A percentile compares a stretch with the other conserved stretches of the same genome.
These are phyloP conservation scores for Physocladia obscura DNA, from an alignment of 192 early-diverging fungal genomes.

Conservation along the genomic window DNA sequence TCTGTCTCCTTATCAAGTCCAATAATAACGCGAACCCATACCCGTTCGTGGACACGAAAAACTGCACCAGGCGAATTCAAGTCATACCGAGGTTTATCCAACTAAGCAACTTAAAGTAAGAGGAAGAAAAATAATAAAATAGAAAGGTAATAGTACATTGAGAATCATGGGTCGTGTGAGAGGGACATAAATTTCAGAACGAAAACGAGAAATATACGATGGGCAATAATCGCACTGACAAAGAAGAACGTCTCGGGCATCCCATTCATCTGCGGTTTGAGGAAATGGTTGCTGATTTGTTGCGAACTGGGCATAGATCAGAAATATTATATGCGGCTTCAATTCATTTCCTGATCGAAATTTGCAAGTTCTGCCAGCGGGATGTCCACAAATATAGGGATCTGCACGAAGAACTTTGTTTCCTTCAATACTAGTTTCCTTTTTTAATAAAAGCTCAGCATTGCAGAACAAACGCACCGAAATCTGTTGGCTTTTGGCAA, in stretches of 20 bases:
- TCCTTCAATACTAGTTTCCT: not conserved
- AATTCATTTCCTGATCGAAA: slow-evolving; percentile 24
- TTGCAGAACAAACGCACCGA: not conserved
- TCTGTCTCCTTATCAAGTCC: not conserved
- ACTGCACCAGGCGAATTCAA: not conserved
- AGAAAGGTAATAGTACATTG: not conserved
- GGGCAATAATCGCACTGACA: slow-evolving; percentile 18
- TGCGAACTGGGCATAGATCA: slow-evolving; percentile 2
- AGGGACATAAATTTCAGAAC: not conserved
- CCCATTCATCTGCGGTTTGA: not conserved
- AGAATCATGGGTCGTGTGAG: slow-evolving; percentile 20
- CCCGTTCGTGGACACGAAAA: slow-evolving; percentile 11
- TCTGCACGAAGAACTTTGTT: slow-evolving; percentile 2
- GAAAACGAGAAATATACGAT: not conserved
- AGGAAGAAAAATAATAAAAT: too few species aligned
- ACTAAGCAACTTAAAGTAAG: too few species aligned
- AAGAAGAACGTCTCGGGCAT: slow-evolving; percentile 10
- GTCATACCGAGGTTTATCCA: slow-evolving; percentile 11
- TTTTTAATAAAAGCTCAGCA: not conserved
- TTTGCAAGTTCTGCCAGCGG: slow-evolving; percentile 7
- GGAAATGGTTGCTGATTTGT: not conserved
- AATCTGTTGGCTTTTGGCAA: not conserved
- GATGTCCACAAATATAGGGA: slow-evolving; percentile 28
- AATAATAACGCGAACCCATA: slow-evolving; percentile 22
- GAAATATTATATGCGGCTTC: slow-evolving; percentile 20